These are phyloP conservation scores for Spiromastix sp. DNA, from an alignment of 2,329 filamentous ascomycete genomes.

Conservation along the genomic window DNA sequence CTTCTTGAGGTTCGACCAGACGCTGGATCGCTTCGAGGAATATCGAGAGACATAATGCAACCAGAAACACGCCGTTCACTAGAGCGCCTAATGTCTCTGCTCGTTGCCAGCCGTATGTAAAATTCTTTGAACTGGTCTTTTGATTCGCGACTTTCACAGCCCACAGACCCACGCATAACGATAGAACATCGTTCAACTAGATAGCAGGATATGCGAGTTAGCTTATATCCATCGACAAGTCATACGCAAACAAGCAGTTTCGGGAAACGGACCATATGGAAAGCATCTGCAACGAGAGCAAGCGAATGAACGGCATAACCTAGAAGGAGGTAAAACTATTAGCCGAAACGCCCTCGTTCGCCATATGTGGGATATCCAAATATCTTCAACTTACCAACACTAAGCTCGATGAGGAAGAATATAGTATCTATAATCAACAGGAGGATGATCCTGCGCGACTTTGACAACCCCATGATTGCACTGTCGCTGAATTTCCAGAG, in stretches of 20 bases:
- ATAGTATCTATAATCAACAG: slow-evolving; percentile 80
- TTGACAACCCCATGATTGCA: slow-evolving; percentile 73
- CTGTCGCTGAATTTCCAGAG: too few relatives aligned
- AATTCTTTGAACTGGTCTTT: slow-evolving; percentile 71
- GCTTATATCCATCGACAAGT: slow-evolving; percentile 2
- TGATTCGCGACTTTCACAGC: slow-evolving; percentile 82
- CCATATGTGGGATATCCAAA: neutral
- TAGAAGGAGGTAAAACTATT: slow-evolving; percentile 15
- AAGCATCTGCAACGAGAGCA: slow-evolving; percentile 89
- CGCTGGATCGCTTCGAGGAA: slow-evolving; percentile 89
- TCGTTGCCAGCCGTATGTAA: slow-evolving; percentile 97
- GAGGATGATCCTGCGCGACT: slow-evolving; percentile 82
- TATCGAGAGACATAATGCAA: slow-evolving; percentile 91
- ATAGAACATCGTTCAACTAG: slow-evolving; percentile 93
- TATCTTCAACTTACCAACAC: slow-evolving; percentile 50
- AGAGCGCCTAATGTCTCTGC: slow-evolving; percentile 93
- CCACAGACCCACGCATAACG: slow-evolving; percentile 85
- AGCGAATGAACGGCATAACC: slow-evolving; percentile 81
- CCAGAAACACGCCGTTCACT: slow-evolving; percentile 94
- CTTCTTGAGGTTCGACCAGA: slow-evolving; percentile 81
- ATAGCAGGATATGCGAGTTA: slow-evolving; percentile 1
- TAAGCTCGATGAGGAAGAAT: slow-evolving; percentile 86
- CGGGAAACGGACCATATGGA: slow-evolving; percentile 69
- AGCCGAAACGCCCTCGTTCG: neutral
- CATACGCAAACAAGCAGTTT: neutral